Base-by-base conservation (phyloP, 1,284 basidiomycete genomes). In the Violaceomyces palustris region DNA sequence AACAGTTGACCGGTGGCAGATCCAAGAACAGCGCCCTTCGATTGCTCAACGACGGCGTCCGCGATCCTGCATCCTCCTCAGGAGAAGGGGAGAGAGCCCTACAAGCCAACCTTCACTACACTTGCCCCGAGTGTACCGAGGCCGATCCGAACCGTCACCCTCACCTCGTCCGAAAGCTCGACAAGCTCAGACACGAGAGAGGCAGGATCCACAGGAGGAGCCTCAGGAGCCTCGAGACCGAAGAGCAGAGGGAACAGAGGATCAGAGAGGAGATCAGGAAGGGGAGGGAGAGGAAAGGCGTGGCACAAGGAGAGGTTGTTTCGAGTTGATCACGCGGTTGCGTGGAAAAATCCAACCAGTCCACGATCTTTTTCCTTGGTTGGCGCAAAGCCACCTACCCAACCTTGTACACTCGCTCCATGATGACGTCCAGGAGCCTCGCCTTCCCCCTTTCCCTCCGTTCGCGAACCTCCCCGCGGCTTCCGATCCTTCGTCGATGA, bases 231-330 rank as follows among this genome's bases (percentile, higher is more conserved):
- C 31, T 97, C 75, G 75, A 79, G 37, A 83, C 98, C 62, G 80
- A 99, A 69, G 82, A 89, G 45, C 81, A 82, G 61, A 94, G 98
- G 68, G 81, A 85, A 4, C 84, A 65, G 45, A 53, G 55, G 52
- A 57, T 72, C 21, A 44, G 72, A 34, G 49, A 58, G 11, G 67
- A 66, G 40, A 40, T 59, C 27, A 39, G 61, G 27, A 52, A 44
- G 42, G 10, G 39, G 34, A 40, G 52, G 38, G 46, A 50, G 33
- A 25, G 23, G 6, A 28, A 35, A 18, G 24, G 10, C 9, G 8
- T 24, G 27, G 4, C 27, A 27, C 2, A 27, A 25, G 26, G 29
- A 15, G 2, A 17, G n/a, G n/a, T n/a, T n/a, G n/a, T n/a, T n/a
- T n/a, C n/a, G n/a, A n/a, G n/a, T n/a, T n/a, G n/a, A n/a, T n/a